Percentiles rank a stretch among this genome's conserved stretches.
Evolutionary conservation across 208 protist species (phyloP).

Genomic region (Trichomonas vaginalis): DNA sequence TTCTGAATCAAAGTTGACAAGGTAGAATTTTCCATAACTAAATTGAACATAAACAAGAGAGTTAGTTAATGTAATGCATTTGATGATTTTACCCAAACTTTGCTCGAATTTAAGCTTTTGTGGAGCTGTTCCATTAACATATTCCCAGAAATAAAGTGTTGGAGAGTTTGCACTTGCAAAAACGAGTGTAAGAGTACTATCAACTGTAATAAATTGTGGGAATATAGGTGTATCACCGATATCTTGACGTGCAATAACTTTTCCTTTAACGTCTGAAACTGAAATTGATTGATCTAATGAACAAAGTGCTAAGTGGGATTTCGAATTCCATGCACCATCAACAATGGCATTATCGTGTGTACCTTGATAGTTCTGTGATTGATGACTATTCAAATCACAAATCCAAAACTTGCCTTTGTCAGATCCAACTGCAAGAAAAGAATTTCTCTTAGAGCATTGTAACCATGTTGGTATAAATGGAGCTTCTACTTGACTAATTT

Average conservation of each 20-base stretch:
- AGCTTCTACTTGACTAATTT: not conserved
- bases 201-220: not conserved
- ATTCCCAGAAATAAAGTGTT: constrained; percentile 8
- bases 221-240: not conserved
- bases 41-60: constrained; percentile 4
- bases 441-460: not conserved
- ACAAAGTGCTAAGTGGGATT: not conserved
- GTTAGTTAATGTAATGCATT: not conserved
- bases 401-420: constrained; percentile 17
- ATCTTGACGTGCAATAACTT: not conserved
- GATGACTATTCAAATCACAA: not conserved
- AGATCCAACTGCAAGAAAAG: not conserved
- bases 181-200: not conserved
- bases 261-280: not conserved
- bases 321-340: not conserved
- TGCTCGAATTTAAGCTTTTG: not conserved
- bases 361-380: constrained; percentile 2
- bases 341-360: not conserved
- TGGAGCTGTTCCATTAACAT: not conserved
- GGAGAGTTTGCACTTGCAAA: not conserved
- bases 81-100: not conserved
- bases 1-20: not conserved
- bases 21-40: not conserved
- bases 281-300: not conserved
- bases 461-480: not conserved